These are phyloP conservation scores for Aureobasidium sp. DNA, from an alignment of 2,329 filamentous ascomycete genomes.

Conservation along the genomic window DNA sequence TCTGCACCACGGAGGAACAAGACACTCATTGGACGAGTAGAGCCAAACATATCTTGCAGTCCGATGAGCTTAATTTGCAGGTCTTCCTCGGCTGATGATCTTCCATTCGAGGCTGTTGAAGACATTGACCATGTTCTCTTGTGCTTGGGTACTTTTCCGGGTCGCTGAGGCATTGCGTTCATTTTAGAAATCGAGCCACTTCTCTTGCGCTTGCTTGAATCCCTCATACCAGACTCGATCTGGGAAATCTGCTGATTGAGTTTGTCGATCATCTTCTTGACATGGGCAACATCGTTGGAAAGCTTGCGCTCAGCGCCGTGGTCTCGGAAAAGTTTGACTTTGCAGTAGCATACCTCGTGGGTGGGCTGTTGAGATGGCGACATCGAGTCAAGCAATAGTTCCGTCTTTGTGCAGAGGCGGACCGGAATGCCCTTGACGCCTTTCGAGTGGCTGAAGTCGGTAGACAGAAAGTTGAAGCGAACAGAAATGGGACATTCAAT, in stretches of 20 bases:
- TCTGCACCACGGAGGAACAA: slow-evolving; percentile 72
- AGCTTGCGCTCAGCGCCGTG: slow-evolving; percentile 93
- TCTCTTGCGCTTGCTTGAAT: slow-evolving; percentile 55
- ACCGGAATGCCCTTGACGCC: slow-evolving; percentile 97
- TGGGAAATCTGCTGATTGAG: slow-evolving; percentile 89
- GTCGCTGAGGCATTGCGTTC: slow-evolving; percentile 47
- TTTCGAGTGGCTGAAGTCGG: slow-evolving; percentile 97
- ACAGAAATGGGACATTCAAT: slow-evolving; percentile 79
- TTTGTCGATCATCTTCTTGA: slow-evolving; percentile 96
- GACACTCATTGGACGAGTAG: slow-evolving; percentile 69
- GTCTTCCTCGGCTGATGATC: slow-evolving; percentile 55
- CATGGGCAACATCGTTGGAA: slow-evolving; percentile 87
- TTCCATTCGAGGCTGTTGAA: slow-evolving; percentile 49
- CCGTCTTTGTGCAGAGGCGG: slow-evolving; percentile 84
- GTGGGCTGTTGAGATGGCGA: slow-evolving; percentile 38
- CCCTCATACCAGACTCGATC: slow-evolving; percentile 53
- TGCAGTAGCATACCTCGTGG: slow-evolving; percentile 81
- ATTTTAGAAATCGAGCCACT: slow-evolving; percentile 44
- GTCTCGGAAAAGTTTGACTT: slow-evolving; percentile 93
- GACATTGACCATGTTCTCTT: slow-evolving; percentile 95
- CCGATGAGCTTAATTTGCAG: slow-evolving; percentile 70
- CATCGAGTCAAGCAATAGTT: slow-evolving; percentile 49
- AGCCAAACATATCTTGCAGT: slow-evolving; percentile 83
- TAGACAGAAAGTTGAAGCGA: slow-evolving; percentile 96
- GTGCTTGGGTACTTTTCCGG: slow-evolving; percentile 82